Percentiles rank a stretch among this genome's conserved stretches.
Evolutionary conservation across 2,329 filamentous ascomycete species (phyloP).

Genomic region (Diplocarpon mali): DNA sequence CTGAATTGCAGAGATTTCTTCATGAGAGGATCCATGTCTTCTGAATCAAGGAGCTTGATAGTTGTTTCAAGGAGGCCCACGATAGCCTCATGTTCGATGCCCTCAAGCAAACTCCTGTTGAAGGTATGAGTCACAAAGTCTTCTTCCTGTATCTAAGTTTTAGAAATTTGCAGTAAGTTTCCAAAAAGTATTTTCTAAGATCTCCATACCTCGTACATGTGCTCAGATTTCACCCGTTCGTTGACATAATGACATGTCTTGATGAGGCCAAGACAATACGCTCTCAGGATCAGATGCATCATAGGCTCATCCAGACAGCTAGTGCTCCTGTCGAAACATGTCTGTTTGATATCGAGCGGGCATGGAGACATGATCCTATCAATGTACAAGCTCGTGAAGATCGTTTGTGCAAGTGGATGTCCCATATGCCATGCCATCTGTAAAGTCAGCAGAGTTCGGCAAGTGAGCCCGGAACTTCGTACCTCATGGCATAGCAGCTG

Average conservation of each 20-base stretch:
- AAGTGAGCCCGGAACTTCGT: neutral
- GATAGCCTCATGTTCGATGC: constrained; percentile 39
- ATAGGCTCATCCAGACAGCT: constrained; percentile 31
- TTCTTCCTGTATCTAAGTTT: constrained; percentile 56
- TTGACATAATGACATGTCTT: constrained; percentile 77
- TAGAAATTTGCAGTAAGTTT: neutral
- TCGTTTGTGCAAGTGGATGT: constrained; percentile 87
- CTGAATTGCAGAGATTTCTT: constrained; percentile 50
- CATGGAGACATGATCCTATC: constrained; percentile 68
- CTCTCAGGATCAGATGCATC: constrained; percentile 55
- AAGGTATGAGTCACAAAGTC: constrained; percentile 93
- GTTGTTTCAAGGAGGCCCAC: constrained; percentile 28
- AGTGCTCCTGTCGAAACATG: constrained; percentile 19
- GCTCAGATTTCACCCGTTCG: constrained; percentile 64
- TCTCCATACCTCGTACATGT: constrained; percentile 70
- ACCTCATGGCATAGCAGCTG: constrained; percentile 85
- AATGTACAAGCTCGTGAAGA: constrained; percentile 87
- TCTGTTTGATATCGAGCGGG: constrained; percentile 44
- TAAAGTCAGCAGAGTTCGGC: constrained; percentile 4
- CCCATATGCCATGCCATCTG: constrained; percentile 95
- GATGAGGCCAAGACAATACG: constrained; percentile 76
- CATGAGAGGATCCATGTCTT: constrained; percentile 26
- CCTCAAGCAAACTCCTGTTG: constrained; percentile 62
- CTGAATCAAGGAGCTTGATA: constrained; percentile 13
- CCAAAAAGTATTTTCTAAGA: no score